These are phyloP conservation scores for Borovskyia barvae DNA, from an alignment of 208 protist genomes.

Conservation along the genomic window DNA sequence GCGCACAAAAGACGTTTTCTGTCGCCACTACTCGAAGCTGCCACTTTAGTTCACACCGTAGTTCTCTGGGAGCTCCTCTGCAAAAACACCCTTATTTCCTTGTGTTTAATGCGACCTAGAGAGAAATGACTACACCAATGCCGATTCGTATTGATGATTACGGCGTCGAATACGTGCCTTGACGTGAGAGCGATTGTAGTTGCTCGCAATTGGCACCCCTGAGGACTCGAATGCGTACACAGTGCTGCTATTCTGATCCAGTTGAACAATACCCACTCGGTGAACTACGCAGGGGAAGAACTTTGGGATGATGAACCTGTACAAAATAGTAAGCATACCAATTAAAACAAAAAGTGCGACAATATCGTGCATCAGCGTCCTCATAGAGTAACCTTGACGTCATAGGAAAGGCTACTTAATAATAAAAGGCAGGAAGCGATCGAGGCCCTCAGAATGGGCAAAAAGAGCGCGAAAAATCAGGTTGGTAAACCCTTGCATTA, in stretches of 20 bases:
- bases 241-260: slow-evolving; percentile 16
- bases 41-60: no score
- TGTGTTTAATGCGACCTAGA: no score
- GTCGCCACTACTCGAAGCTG: no score
- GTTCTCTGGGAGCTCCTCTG: no score
- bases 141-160: slow-evolving; percentile 33
- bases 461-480: no score
- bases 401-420: neutral
- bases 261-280: slow-evolving; percentile 22
- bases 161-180: slow-evolving; percentile 32
- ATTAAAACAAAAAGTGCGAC: slow-evolving; percentile 20
- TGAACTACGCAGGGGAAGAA: slow-evolving; percentile 38
- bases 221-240: slow-evolving; percentile 36
- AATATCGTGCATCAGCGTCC: slow-evolving; percentile 8
- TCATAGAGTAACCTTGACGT: neutral
- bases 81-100: no score
- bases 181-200: slow-evolving; percentile 32
- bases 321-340: slow-evolving; percentile 28
- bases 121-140: slow-evolving; percentile 37
- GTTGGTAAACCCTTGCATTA: no score
- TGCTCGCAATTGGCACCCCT: slow-evolving; percentile 32
- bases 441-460: no score
- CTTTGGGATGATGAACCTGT: slow-evolving; percentile 40
- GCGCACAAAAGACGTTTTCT: no score
- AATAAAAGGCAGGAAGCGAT: neutral